A percentile compares a stretch with the other conserved stretches of the same genome.
phyloP scores from a whole-genome alignment of 2,329 filamentous ascomycete genomes.

The Alternaria metachromatica region DNA sequence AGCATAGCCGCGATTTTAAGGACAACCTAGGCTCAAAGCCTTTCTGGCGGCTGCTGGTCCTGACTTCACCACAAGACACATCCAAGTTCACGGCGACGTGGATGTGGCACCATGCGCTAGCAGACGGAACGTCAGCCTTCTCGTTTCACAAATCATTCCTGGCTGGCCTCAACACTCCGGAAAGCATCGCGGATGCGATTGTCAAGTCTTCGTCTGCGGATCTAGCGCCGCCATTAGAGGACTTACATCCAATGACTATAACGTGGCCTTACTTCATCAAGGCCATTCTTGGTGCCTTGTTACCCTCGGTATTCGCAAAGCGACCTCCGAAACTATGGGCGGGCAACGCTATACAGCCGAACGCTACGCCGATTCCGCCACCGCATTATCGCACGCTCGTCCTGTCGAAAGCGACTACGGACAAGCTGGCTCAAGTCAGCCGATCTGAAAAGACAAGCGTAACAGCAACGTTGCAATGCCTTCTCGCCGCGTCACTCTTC shows the following conservation, averaged over 20 bases:
- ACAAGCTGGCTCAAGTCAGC: conserved; percentile 41
- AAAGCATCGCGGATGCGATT: conserved; percentile 2
- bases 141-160: conserved; percentile 55
- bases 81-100: conserved; percentile 53
- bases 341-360: conserved; percentile 25
- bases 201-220: conserved; percentile 22
- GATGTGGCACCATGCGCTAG: conserved; percentile 58
- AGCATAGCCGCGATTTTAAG: conserved; percentile 53
- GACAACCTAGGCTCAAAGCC: conserved; percentile 37
- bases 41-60: conserved; percentile 55
- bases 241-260: conserved; percentile 49
- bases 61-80: background rate
- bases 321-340: conserved; percentile 29
- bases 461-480: conserved; percentile 50
- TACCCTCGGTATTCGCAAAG: conserved; percentile 33
- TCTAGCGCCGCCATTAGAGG: conserved; percentile 52
- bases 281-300: conserved; percentile 41
- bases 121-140: conserved; percentile 55
- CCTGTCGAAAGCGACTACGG: conserved; percentile 40
- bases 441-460: conserved; percentile 50
- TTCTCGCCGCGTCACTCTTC: conserved; percentile 51
- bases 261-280: conserved; percentile 46
- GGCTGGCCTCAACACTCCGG: conserved; percentile 35
- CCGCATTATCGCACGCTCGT: conserved; percentile 41
- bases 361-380: conserved; percentile 15